Base-by-base conservation (phyloP, 2,329 filamentous ascomycete species). In the Emergomyces pasteurianus region DNA sequence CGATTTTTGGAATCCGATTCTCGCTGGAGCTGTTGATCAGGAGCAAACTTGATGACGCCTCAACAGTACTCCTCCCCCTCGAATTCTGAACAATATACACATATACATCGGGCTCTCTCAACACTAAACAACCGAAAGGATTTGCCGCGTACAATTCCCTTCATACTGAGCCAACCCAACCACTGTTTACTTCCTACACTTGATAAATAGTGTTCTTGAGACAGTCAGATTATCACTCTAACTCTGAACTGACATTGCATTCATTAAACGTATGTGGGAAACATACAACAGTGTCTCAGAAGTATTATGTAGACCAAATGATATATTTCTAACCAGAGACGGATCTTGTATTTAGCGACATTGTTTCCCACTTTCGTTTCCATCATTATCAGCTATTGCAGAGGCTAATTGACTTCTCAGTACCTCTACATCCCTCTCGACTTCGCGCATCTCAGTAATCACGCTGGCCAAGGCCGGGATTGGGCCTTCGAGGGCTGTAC, bases 371-470 rank as follows among this genome's bases (percentile, higher is more conserved):
- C 10, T 14, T 49, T 26, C 12, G 9, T 14, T 26, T 49, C 46
- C 21, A 12, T 49, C 46, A 23, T 53, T 21, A 28, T 18, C 34
- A 21, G 18, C n/a, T 14, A n/a, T 23, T 36, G 40, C 55, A 47
- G 18, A 6, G 10, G 34, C 58, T 10, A 60, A 46, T 21, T 21
- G 23, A 2, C 18, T 34, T 47, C 72, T 69, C 61, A 73, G 28
- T 36, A 65, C 62, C 46, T 65, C 59, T 28, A 80, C 72, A 58
- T 74, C 67, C 23, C 70, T 66, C 64, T 80, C 78, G 42, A 78
- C 61, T 18, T 60, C 59, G 34, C 69, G 71, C 74, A 80, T 77
- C 63, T 76, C 71, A n/a, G 68, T 66, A 6, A 70, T 62, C 3
- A 74, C 67, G 52, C 68, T 72, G 16, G 75, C 70, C 60, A 80